Base-by-base conservation (phyloP, 2,329 filamentous ascomycete species). In the Hymenoscyphus linearis region DNA sequence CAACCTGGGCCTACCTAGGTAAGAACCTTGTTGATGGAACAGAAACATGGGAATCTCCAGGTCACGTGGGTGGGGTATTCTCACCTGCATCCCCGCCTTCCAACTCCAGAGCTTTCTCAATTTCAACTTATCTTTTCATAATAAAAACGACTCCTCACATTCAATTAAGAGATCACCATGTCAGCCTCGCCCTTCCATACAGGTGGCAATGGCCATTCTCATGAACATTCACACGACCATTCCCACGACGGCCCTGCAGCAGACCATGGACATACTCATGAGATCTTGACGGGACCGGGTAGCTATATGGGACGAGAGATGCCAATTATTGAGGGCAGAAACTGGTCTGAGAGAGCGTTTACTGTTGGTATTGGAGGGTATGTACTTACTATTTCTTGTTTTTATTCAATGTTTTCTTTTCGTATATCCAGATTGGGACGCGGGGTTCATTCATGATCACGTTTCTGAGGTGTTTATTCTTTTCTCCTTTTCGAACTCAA, bases 361-460 rank as follows among this genome's bases (percentile, higher is more conserved):
- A 98, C 95, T 4, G 83, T 99, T 71, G 95, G 95, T n/a, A 98
- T 98, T 77, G 95, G 95, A 78, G 95, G 95, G 92, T 96, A 81
- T 69, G 70, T 69, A 50, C 4, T 37, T 52, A 54, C n/a, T n/a
- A n/a, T n/a, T 31, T 18, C 22, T 5, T 60, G 37, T 56, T 12
- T 31, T 47, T 57, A 56, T 34, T 57, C 9, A 18, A 26, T 13
- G 22, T 3, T 14, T 26, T 14, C 40, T 18, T 34, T 16, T 50
- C 25, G n/a, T n/a, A n/a, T 37, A 22, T 26, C 36, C 36, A 6
- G n/a, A 59, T 59, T 55, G 37, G 14, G 52, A 18, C 34, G 66
- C 37, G 61, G 64, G 64, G 64, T 61, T 31, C 31, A 31, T 7
- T 31, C 52, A 3, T 65, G 10, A 22, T 22, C 63, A 64, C 62